Base-by-base conservation (phyloP, 352 stramenopile genomes). In the Phytophthora ohioensis region DNA sequence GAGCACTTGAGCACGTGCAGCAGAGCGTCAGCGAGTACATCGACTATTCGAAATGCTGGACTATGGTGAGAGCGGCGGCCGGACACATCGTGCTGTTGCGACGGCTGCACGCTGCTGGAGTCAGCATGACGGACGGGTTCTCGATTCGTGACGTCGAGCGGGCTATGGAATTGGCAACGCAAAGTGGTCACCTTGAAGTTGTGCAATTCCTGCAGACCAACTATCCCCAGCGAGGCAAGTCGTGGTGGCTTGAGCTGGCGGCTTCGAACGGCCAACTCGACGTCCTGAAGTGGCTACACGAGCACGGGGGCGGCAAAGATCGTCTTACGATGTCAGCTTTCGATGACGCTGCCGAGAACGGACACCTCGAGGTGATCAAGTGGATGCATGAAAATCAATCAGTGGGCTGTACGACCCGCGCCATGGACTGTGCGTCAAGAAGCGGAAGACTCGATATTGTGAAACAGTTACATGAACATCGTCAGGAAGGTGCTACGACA, bases 21-120 rank as follows among this genome's bases (percentile, higher is more conserved):
- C 48, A 30, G 15, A 53, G n/a, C 49, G 64, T 75, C 43, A 75
- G 68, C 35, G 62, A 71, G 13, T 68, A 17, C 34, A 52, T 71
- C 48, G 68, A 75, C 68, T 75, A 75, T 47, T 71, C 68, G 11
- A 61, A 13, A 39, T 60, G 48, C 56, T 75, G 68, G 68, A 71
- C 61, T 30, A 64, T 71, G 48, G 12, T 43, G n/a, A 67, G 21
- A 52, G 68, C 68, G 42, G 68, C 55, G 15, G 68, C 30, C 11
- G 56, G 62, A 31, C 57, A 71, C 56, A 51, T 71, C 8, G 38
- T 15, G 11, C 57, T 75, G 32, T 43, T 75, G 35, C 45, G 35
- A 27, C 39, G 62, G 21, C 61, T 75, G 8, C 38, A 75, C 21
- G 62, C 67, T n/a, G 47, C 55, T 46, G 60, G 31, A 58, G 36